Percentiles rank a stretch among this genome's conserved stretches.
Conservation (phyloP, 2,329 filamentous ascomycete genomes). For the Colletotrichum sp. region DNA sequence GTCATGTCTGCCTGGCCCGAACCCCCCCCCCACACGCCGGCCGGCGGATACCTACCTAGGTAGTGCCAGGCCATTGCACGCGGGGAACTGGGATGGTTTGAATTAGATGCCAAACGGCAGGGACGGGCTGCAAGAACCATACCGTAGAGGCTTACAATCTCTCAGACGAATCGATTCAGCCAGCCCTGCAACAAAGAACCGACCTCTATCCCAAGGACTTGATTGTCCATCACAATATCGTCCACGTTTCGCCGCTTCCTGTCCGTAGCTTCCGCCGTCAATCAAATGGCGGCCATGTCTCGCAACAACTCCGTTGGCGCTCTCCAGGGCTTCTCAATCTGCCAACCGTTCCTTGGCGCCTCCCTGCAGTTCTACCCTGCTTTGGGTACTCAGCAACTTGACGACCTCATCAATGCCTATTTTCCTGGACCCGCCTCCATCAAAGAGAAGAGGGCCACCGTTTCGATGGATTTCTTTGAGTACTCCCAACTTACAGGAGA, state of each 20-base stretch:
- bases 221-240: not conserved
- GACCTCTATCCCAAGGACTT: not conserved
- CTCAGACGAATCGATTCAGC: not conserved
- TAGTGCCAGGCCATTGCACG: not conserved
- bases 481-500: constrained; percentile 59
- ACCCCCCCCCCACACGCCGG: not conserved
- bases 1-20: not conserved
- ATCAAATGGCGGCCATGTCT: constrained; percentile 39
- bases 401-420: constrained; percentile 64
- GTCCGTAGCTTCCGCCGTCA: not conserved
- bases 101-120: not conserved
- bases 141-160: not conserved
- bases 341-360: constrained; percentile 61
- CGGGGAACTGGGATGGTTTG: not conserved
- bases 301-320: constrained; percentile 37
- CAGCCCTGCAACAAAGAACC: not conserved
- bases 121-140: not conserved
- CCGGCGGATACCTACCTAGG: not conserved
- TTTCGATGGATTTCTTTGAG: constrained; percentile 66
- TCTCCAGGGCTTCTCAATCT: constrained; percentile 62
- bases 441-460: constrained; percentile 62
- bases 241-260: not conserved
- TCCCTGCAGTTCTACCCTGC: constrained; percentile 70
- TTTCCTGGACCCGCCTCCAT: constrained; percentile 57
- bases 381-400: constrained; percentile 66